Conservation (phyloP, 805 yeast genomes). For the Yarrowia sp. region DNA sequence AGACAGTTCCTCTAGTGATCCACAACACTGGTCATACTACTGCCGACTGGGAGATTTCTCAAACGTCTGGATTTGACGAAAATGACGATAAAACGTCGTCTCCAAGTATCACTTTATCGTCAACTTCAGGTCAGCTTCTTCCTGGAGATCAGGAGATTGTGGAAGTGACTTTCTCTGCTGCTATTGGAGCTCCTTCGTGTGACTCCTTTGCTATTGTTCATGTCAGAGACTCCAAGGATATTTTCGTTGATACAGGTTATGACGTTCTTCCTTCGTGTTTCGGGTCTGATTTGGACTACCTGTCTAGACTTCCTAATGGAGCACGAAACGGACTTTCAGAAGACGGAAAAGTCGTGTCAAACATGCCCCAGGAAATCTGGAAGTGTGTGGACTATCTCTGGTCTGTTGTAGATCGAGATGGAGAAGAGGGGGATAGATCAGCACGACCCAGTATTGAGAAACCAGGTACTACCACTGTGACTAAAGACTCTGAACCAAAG, state of each 20-base stretch:
- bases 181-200: neutral
- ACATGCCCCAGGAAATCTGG: constrained; percentile 41
- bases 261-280: constrained; percentile 37
- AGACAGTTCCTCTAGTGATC: constrained; percentile 36
- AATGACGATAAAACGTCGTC: constrained; percentile 31
- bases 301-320: constrained; percentile 33
- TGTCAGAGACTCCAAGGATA: constrained; percentile 38
- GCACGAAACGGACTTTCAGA: constrained; percentile 30
- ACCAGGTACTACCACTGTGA: constrained; percentile 29
- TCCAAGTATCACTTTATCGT: constrained; percentile 8
- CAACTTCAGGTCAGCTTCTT: neutral
- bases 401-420: constrained; percentile 29
- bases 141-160: constrained; percentile 15
- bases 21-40: constrained; percentile 42
- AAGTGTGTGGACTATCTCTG: constrained; percentile 41
- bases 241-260: constrained; percentile 36
- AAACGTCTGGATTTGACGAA: constrained; percentile 31
- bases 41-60: constrained; percentile 43
- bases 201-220: constrained; percentile 34
- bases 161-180: constrained; percentile 5
- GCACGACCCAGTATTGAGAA: constrained; percentile 20
- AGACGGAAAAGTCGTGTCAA: constrained; percentile 29
- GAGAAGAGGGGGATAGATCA: constrained; percentile 32
- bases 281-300: constrained; percentile 37
- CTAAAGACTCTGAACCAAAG: neutral